Conservation (phyloP, 345 rosid species). For the Alliaria petiolata region DNA sequence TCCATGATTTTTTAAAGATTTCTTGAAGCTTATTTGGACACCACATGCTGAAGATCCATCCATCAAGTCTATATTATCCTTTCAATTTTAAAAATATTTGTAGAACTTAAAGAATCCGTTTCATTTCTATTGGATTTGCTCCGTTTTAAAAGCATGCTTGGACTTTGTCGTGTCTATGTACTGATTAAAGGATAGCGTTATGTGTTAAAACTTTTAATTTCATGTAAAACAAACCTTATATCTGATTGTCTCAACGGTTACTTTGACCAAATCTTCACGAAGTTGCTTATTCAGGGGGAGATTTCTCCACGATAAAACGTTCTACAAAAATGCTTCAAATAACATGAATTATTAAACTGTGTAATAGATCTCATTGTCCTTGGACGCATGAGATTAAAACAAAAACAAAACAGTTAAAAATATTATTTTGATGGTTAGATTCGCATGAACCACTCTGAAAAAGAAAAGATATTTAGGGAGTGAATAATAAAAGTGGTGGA, state of each 20-base stretch:
- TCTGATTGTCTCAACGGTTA: not conserved
- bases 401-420: not conserved
- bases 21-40: not conserved
- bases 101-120: not conserved
- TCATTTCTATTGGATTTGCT: not conserved
- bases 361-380: conserved; percentile 6
- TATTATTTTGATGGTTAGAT: conserved; percentile 2
- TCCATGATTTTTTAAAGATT: not conserved
- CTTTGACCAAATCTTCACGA: not conserved
- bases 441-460: conserved; percentile 8
- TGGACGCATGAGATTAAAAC: not conserved
- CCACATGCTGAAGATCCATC: conserved; percentile 22
- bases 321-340: not conserved
- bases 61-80: conserved; percentile 4
- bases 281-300: not conserved
- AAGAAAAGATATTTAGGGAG: not conserved
- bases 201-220: not conserved
- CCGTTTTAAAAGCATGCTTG: not conserved
- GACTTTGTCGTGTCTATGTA: not conserved
- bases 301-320: not conserved
- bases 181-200: not conserved
- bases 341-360: not conserved
- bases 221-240: not conserved
- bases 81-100: not conserved
- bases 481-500: conserved; percentile 16